Evolutionary conservation across 176 grass and related monocot genomes (phyloP), one percentile per base, ranked within the genome.

Genomic region (Poa annua): DNA sequence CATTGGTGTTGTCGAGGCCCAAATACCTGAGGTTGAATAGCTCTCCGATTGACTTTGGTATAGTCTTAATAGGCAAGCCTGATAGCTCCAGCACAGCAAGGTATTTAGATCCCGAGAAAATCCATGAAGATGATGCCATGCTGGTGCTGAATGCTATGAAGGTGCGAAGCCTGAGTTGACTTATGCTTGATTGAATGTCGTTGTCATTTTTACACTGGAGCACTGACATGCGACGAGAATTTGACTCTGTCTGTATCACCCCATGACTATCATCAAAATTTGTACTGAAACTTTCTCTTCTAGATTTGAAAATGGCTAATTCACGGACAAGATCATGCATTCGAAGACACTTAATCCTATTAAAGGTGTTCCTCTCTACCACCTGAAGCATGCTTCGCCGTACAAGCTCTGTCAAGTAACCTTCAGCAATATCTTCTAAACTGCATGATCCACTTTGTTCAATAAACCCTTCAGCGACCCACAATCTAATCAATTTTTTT

Each of bases 241-340:
- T 13, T 3, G 6, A 54, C 7, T 11, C 33, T 51, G 44, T 14
- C 0, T 66, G 44, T 1, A 15, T 45, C 6, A 64, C 2, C 2
- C 2, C 45, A 32, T 63, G 35, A 66, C n/a, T 87, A 8, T 88
- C 50, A 10, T 89, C 45, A 64, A 53, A 57, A 33, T 15, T 44
- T 3, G 5, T 21, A 36, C 61, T 7, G 1, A 92, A 92, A 7
- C 38, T 83, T 24, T 92, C 88, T 0, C 41, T 90, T 5, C 3
- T 29, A 0, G 76, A 59, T 21, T 85, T 73, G 11, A 9, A 71
- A 53, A 90, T 70, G 3, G 87, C 90, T 49, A 92, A 26, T 20
- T 92, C 88, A 0, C 88, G 82, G 0, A 95, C 48, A 85, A 78
- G 66, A 61, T 76, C 88, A 86, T 96, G 88, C 90, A 95, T 92